Conservation (phyloP, 2,329 filamentous ascomycete species). For the Onygenales sp. region DNA sequence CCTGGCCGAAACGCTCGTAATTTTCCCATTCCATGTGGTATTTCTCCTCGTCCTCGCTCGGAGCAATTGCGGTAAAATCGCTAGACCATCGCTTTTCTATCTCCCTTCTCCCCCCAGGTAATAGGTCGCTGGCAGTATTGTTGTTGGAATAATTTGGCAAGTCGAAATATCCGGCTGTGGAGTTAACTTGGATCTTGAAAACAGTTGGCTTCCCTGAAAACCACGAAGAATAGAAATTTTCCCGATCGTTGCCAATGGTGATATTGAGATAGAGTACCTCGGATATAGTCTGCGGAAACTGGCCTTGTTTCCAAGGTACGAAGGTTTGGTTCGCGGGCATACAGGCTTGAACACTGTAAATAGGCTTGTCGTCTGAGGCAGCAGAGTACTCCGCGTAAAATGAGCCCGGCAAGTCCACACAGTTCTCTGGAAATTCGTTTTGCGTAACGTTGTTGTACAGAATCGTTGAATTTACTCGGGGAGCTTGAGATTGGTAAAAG, state of each 20-base stretch:
- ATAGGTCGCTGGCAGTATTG: neutral
- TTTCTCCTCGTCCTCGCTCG: neutral
- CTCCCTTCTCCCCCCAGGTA: neutral
- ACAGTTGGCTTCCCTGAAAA: neutral
- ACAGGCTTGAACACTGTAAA: neutral
- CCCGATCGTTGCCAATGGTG: neutral
- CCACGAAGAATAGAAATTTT: neutral
- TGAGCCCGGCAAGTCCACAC: neutral
- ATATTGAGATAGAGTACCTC: neutral
- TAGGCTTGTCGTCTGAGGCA: neutral
- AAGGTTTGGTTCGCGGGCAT: neutral
- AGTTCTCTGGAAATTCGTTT: neutral
- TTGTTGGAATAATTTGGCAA: conserved; percentile 2
- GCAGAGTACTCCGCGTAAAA: neutral
- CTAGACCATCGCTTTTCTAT: neutral
- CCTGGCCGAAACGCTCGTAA: neutral
- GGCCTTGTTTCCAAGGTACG: neutral
- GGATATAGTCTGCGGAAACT: neutral
- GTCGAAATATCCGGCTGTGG: conserved; percentile 4
- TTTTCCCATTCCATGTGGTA: neutral
- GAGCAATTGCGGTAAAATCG: neutral
- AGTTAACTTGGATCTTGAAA: conserved; percentile 15
- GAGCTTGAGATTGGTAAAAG: neutral
- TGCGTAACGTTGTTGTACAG: neutral
- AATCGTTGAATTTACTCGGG: neutral